Evolutionary conservation across 1,284 basidiomycete genomes (phyloP), one percentile per base, ranked within the genome.

Genomic region (Tilletia walkeri): DNA sequence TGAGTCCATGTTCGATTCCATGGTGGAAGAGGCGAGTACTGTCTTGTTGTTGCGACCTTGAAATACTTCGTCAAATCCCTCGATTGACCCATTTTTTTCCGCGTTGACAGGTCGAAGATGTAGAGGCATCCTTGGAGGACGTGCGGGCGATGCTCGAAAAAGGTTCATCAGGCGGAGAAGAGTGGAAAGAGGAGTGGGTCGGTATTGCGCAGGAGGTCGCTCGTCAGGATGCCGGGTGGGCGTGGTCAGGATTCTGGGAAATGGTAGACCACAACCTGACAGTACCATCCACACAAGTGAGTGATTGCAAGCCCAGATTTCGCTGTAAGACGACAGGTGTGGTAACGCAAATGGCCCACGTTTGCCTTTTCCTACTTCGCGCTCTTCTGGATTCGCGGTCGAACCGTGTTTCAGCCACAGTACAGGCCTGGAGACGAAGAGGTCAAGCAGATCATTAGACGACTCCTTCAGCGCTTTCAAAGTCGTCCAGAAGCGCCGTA

Each of bases 1-100:
- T 4, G 76, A 81, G 0, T 76, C 77, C 6, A 84, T 88, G 67
- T 88, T 86, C 78, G 61, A 67, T 0, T 80, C 86, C 1, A 84
- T 88, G 20, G 72, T 76, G 0, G 47, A 71, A 0, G 84, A 86
- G 24, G 84, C 86, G 1, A 39, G 20, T 41, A 47, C 3, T 3
- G 3, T 30, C 45, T 61, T 16, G 34, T 3, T 5, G 34, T 10
- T 61, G 67, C 0, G 79, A 85, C 20, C 18, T 24, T 34, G 9
- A 45, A 45, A 9, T 45, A 14, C 41, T 45, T 7, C 14, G 41
- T 53, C 50, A 18, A 18, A 24, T 53, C 50, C 41, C 41, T 45
- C 41, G 41, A 45, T 14, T 45, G 14, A 45, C 14, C 41, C 41
- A 45, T 45, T 45, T 45, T 45, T 45, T 7, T 45, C 14, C 41